A percentile compares a stretch with the other conserved stretches of the same genome.
Evolutionary conservation across 352 stramenopile genomes (phyloP).

Genomic region (Peronospora belbahrii): DNA sequence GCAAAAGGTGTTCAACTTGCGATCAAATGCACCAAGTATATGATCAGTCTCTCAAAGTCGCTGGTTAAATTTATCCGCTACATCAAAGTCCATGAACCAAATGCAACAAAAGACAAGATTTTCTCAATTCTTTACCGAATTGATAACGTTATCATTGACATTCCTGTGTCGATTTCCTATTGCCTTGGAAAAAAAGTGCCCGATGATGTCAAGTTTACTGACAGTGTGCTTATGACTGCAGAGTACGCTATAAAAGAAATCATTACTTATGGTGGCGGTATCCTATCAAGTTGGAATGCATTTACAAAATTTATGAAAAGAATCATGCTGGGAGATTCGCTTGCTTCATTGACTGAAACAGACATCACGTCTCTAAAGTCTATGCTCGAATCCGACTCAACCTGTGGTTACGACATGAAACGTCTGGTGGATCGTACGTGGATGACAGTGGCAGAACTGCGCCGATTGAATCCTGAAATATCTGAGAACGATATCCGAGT

Average conservation of each 20-base stretch:
- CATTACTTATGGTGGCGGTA: slow-evolving; percentile 18
- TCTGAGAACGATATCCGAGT: slow-evolving; percentile 26
- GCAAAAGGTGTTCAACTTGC: slow-evolving; percentile 15
- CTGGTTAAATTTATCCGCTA: slow-evolving; percentile 28
- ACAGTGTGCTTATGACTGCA: slow-evolving; percentile 28
- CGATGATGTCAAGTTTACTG: slow-evolving; percentile 24
- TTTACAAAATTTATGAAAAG: slow-evolving; percentile 31
- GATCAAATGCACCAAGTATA: slow-evolving; percentile 33
- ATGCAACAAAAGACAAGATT: slow-evolving; percentile 31
- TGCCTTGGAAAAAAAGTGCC: slow-evolving; percentile 29
- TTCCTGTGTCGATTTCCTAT: slow-evolving; percentile 35
- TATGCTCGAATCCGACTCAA: slow-evolving; percentile 21
- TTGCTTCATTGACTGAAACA: slow-evolving; percentile 5
- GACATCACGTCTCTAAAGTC: slow-evolving; percentile 25
- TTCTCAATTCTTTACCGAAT: slow-evolving; percentile 30
- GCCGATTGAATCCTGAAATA: slow-evolving; percentile 18
- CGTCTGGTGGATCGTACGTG: slow-evolving; percentile 25
- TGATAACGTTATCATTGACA: slow-evolving; percentile 38
- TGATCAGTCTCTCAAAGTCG: slow-evolving; percentile 31
- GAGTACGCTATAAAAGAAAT: slow-evolving; percentile 31
- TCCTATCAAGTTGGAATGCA: slow-evolving; percentile 24
- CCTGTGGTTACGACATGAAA: slow-evolving; percentile 29
- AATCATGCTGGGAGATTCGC: slow-evolving; percentile 16
- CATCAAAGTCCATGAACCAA: slow-evolving; percentile 22
- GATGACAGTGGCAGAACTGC: slow-evolving; percentile 27